phyloP scores from a whole-genome alignment of 352 stramenopile genomes.

The Salisapilia sapeloensis region DNA sequence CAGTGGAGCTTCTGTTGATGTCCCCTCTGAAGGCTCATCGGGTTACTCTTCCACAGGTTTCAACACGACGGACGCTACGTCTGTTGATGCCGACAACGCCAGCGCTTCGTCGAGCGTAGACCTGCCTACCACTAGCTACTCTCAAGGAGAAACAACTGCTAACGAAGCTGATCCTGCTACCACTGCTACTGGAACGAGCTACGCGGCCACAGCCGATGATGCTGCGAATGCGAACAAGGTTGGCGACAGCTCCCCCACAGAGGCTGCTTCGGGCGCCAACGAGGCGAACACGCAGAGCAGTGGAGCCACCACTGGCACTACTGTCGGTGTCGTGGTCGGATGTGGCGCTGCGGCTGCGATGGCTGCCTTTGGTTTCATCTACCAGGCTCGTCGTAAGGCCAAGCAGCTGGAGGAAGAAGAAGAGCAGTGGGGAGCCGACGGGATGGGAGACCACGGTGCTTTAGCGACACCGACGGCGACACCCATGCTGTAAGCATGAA shows the following conservation, averaged over 20 bases:
- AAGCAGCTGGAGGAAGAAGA: constrained; percentile 30
- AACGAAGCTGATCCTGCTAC: neutral
- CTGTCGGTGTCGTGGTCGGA: constrained; percentile 11
- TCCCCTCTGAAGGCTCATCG: constrained; percentile 2
- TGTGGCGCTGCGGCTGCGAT: constrained; percentile 19
- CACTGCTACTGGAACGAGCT: constrained; percentile 3
- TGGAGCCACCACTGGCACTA: constrained; percentile 2
- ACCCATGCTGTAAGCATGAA: too few species aligned
- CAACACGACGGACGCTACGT: constrained; percentile 3
- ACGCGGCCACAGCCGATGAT: constrained; percentile 2
- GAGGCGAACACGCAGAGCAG: constrained; percentile 21
- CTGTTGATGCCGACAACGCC: constrained; percentile 6
- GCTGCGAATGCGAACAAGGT: constrained; percentile 3
- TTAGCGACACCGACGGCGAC: too few species aligned
- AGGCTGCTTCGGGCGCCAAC: constrained; percentile 3
- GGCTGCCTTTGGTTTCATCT: constrained; percentile 61
- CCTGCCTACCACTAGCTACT: constrained; percentile 1
- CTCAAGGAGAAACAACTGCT: too few species aligned
- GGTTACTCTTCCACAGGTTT: constrained; percentile 2
- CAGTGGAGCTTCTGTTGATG: constrained; percentile 1
- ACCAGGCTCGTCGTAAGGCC: constrained; percentile 51
- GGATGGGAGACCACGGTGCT: too few species aligned
- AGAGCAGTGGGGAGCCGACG: too few species aligned
- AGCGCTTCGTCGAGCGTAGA: constrained; percentile 1
- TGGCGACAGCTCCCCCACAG: constrained; percentile 2